These are phyloP conservation scores for Hymenoscyphus salicellus DNA, from an alignment of 2,329 filamentous ascomycete species.

Conservation along the genomic window DNA sequence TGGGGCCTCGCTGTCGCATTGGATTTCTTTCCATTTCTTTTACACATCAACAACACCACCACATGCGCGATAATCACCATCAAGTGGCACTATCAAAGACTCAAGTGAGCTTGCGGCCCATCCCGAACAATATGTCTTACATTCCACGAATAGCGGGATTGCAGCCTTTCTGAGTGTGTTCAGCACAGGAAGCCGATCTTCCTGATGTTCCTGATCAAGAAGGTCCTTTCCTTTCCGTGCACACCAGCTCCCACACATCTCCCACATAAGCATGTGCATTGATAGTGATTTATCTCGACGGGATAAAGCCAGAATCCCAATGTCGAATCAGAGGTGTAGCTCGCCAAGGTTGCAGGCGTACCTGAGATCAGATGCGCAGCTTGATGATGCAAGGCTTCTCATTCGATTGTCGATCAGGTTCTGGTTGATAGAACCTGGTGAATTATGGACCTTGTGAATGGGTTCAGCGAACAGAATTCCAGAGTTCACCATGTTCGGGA, in stretches of 20 bases:
- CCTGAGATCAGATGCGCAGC: conserved; percentile 16
- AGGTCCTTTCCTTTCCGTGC: not conserved
- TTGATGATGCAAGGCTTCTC: conserved; percentile 9
- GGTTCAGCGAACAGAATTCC: not conserved
- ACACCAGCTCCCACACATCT: conserved; percentile 5
- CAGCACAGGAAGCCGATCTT: not conserved
- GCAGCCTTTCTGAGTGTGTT: not conserved
- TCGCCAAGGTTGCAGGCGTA: conserved; percentile 9
- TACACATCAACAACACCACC: not conserved
- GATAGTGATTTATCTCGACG: not conserved
- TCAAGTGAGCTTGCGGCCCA: not conserved
- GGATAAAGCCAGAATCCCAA: conserved; percentile 5
- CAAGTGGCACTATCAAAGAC: not conserved
- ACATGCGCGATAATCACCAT: not conserved
- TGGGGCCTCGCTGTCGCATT: not conserved
- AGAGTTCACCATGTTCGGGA: not conserved
- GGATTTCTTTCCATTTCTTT: not conserved
- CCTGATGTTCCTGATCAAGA: conserved; percentile 6
- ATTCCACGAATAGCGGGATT: not conserved
- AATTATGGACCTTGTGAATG: not conserved
- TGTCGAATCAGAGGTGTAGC: conserved; percentile 15
- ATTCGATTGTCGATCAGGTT: conserved; percentile 23
- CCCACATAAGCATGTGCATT: conserved; percentile 12
- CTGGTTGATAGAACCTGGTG: not conserved
- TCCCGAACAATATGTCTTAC: not conserved